These are phyloP conservation scores for Penicillium sp. DNA, from an alignment of 2,329 filamentous ascomycete genomes.

Conservation along the genomic window DNA sequence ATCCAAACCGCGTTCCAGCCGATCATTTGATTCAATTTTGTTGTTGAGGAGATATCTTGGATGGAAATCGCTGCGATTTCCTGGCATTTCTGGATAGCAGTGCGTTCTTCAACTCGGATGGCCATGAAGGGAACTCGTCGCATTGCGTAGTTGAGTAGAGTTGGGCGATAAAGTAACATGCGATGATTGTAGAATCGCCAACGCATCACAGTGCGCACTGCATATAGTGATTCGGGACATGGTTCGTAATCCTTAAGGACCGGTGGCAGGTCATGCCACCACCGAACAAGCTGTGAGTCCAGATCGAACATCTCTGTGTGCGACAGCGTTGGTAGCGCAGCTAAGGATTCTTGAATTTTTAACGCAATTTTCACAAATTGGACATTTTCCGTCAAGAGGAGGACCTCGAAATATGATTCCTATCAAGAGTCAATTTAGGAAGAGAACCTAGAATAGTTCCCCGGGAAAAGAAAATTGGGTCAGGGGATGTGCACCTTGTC, in stretches of 20 bases:
- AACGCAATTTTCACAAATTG: slow-evolving; percentile 75
- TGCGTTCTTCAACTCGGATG: slow-evolving; percentile 59
- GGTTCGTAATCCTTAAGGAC: slow-evolving; percentile 62
- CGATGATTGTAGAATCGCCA: slow-evolving; percentile 76
- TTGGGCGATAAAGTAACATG: slow-evolving; percentile 70
- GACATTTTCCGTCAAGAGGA: slow-evolving; percentile 71
- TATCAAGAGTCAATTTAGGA: slow-evolving; percentile 27
- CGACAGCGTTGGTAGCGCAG: slow-evolving; percentile 63
- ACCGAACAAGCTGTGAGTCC: slow-evolving; percentile 65
- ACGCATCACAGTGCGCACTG: slow-evolving; percentile 71
- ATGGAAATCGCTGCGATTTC: slow-evolving; percentile 67
- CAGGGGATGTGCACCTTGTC: slow-evolving; percentile 19
- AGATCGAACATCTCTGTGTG: slow-evolving; percentile 62
- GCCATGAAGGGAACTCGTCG: slow-evolving; percentile 49
- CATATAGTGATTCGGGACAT: slow-evolving; percentile 66
- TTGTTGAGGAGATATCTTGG: slow-evolving; percentile 67
- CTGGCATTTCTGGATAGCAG: slow-evolving; percentile 67
- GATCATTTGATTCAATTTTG: slow-evolving; percentile 68
- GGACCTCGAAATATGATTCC: slow-evolving; percentile 59
- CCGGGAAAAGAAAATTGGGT: not conserved
- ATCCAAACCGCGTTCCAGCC: slow-evolving; percentile 80
- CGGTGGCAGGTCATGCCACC: slow-evolving; percentile 68
- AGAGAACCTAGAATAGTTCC: not conserved
- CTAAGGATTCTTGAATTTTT: slow-evolving; percentile 70
- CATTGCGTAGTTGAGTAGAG: slow-evolving; percentile 63